These are phyloP conservation scores for Candida qinlingensis DNA, from an alignment of 805 yeast genomes.

Conservation along the genomic window DNA sequence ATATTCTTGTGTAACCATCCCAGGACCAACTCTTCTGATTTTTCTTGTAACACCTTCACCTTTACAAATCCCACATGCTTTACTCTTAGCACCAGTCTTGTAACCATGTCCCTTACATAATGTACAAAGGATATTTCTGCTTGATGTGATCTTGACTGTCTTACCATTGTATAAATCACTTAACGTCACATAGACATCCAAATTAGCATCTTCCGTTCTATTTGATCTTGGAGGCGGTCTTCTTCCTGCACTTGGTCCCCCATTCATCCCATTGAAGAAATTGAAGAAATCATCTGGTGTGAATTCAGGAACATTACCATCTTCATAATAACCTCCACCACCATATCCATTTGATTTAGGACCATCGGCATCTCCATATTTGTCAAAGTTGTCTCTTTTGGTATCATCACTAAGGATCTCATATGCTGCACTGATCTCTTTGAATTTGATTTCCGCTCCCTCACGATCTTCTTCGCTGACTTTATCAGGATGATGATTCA, in stretches of 20 bases:
- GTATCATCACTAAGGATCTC: constrained; percentile 72
- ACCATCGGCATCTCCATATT: constrained; percentile 42
- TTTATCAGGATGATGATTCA: constrained; percentile 86
- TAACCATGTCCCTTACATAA: constrained; percentile 77
- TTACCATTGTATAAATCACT: constrained; percentile 81
- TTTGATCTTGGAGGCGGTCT: constrained; percentile 15
- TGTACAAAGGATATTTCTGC: constrained; percentile 68
- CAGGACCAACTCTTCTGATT: constrained; percentile 65
- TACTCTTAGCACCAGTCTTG: constrained; percentile 48
- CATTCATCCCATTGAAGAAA: constrained; percentile 45
- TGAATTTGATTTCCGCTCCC: constrained; percentile 72
- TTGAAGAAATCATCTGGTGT: constrained; percentile 73
- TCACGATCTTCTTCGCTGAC: constrained; percentile 61
- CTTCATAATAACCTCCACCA: constrained; percentile 37
- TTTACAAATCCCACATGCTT: constrained; percentile 59
- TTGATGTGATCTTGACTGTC: constrained; percentile 64
- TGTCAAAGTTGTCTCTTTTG: constrained; percentile 53
- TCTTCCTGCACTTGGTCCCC: constrained; percentile 5
- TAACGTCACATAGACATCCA: constrained; percentile 58
- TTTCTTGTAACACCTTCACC: constrained; percentile 65
- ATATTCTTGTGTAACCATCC: constrained; percentile 59
- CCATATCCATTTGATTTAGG: constrained; percentile 25
- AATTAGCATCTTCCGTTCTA: constrained; percentile 62
- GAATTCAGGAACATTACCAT: constrained; percentile 40
- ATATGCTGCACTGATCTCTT: constrained; percentile 82